phyloP scores from a whole-genome alignment of 2,329 filamentous ascomycete genomes.

The Zasmidium cellare region DNA sequence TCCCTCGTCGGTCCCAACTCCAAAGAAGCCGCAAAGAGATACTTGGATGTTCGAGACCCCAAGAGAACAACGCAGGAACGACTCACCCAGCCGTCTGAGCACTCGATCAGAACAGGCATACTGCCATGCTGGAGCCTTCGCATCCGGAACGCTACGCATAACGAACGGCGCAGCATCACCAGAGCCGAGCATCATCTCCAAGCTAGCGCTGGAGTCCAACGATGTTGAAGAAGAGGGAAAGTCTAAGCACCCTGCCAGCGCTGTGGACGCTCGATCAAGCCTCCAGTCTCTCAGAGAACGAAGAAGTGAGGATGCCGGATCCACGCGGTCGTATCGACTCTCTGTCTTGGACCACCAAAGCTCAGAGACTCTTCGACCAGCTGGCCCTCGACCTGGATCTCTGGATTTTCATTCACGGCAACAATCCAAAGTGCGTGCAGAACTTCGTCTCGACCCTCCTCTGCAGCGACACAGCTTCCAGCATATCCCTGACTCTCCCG shows the following conservation, averaged over 20 bases:
- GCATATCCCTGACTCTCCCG: background rate
- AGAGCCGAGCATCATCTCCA: slow-evolving; percentile 37
- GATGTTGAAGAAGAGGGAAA: background rate
- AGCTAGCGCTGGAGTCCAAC: slow-evolving; percentile 7
- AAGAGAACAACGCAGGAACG: background rate
- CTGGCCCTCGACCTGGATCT: background rate
- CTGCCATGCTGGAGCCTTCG: slow-evolving; percentile 42
- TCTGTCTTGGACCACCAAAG: background rate
- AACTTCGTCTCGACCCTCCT: slow-evolving; percentile 6
- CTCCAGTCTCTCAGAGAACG: background rate
- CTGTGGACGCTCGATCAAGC: background rate
- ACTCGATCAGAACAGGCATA: slow-evolving; percentile 46
- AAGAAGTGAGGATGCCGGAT: background rate
- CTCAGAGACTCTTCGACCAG: background rate
- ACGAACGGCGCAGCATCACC: slow-evolving; percentile 51
- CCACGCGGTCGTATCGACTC: background rate
- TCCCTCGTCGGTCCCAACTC: slow-evolving; percentile 1
- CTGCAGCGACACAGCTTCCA: slow-evolving; percentile 8
- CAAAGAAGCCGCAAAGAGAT: slow-evolving; percentile 9
- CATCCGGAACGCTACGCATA: slow-evolving; percentile 46
- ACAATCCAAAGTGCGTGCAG: background rate
- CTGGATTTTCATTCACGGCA: too few species aligned
- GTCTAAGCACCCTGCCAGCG: background rate
- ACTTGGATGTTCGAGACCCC: slow-evolving; percentile 15
- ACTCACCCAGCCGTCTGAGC: slow-evolving; percentile 27